phyloP scores from a whole-genome alignment of 257 asterid genomes.

The Phtheirospermum japonicum region DNA sequence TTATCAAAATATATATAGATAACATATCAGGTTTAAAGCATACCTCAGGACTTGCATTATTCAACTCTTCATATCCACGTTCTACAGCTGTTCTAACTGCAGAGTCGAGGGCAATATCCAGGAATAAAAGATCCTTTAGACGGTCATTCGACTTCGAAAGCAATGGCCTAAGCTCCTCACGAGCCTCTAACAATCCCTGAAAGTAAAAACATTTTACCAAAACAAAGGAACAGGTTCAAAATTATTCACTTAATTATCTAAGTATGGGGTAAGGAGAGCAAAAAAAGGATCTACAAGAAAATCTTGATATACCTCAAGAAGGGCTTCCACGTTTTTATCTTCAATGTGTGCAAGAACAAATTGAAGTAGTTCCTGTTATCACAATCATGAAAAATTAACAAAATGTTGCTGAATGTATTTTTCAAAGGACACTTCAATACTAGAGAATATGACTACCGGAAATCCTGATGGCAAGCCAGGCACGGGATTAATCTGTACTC shows the following conservation, averaged over 20 bases:
- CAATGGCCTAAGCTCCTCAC: slow-evolving; percentile 92
- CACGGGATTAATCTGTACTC: slow-evolving; percentile 92
- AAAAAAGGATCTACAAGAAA: slow-evolving; percentile 24
- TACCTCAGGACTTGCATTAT: slow-evolving; percentile 83
- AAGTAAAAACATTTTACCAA: slow-evolving; percentile 23
- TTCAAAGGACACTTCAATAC: slow-evolving; percentile 15
- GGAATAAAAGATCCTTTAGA: slow-evolving; percentile 86
- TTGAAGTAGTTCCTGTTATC: slow-evolving; percentile 75
- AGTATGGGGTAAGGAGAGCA: not conserved
- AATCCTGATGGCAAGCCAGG: slow-evolving; percentile 93
- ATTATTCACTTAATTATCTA: slow-evolving; percentile 11
- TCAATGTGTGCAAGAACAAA: slow-evolving; percentile 75
- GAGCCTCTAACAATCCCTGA: slow-evolving; percentile 96
- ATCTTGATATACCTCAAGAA: slow-evolving; percentile 71
- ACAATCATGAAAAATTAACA: slow-evolving; percentile 25
- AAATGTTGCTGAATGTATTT: slow-evolving; percentile 10
- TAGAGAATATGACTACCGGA: slow-evolving; percentile 50
- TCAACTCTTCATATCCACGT: slow-evolving; percentile 90
- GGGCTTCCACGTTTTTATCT: slow-evolving; percentile 84
- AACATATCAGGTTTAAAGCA: slow-evolving; percentile 12
- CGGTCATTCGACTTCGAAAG: slow-evolving; percentile 71
- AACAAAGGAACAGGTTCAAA: slow-evolving; percentile 14
- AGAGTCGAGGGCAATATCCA: slow-evolving; percentile 95
- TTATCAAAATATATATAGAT: slow-evolving; percentile 3
- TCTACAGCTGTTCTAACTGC: slow-evolving; percentile 95